These are phyloP conservation scores for Linum tenue DNA, from an alignment of 345 rosid species.

Conservation along the genomic window DNA sequence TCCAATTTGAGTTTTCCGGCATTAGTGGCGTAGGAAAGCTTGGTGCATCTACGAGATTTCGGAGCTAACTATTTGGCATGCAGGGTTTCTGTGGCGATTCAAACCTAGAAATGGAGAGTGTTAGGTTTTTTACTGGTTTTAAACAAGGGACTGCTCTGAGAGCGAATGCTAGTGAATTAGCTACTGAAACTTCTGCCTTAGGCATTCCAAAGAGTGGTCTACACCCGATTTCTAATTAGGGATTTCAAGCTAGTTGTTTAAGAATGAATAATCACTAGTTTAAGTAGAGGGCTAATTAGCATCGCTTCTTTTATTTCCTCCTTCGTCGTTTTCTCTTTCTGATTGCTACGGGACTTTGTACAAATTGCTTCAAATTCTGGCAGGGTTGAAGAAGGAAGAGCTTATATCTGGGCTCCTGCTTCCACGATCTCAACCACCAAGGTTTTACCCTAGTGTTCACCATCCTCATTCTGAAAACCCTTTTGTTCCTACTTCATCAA, in stretches of 20 bases:
- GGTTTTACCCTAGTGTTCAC: conserved; percentile 28
- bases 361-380: conserved; percentile 8
- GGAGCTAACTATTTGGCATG: neutral
- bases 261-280: neutral
- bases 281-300: neutral
- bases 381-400: conserved; percentile 70
- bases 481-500: too few relatives aligned
- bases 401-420: conserved; percentile 11
- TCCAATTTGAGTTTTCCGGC: neutral
- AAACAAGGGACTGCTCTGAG: too few relatives aligned
- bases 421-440: conserved; percentile 8
- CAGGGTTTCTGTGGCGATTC: neutral
- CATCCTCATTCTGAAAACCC: conserved; percentile 22
- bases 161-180: too few relatives aligned
- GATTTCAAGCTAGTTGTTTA: neutral
- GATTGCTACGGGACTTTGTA: neutral
- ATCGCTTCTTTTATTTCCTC: neutral
- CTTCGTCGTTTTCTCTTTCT: neutral
- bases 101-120: neutral
- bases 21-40: neutral
- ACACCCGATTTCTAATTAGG: neutral
- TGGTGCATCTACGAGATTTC: too few relatives aligned
- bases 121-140: too few relatives aligned
- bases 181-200: neutral
- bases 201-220: neutral